Evolutionary conservation across 495 filamentous ascomycete species (phyloP), one percentile per base, ranked within the genome.

Genomic region (Tuber borchii): DNA sequence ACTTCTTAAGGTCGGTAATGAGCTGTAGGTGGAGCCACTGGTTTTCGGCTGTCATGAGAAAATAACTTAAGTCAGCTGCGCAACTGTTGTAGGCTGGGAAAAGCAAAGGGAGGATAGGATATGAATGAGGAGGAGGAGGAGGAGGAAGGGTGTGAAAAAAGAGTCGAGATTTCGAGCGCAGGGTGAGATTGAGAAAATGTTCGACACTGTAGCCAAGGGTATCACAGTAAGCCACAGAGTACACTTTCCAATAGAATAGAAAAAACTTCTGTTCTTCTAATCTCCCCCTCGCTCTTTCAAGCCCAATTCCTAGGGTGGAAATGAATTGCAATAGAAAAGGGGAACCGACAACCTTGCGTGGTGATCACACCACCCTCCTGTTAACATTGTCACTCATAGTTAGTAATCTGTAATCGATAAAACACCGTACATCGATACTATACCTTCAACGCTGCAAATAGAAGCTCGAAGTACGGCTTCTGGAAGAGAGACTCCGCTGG

Each of bases 281-380:
- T 76, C 80, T 74, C 75, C 69, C 69, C 68, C 73, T 79, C 77
- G 79, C 77, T 78, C 80, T 75, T 73, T 78, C 76, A 74, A 79
- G 76, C 75, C 73, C 75, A 76, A 65, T 77, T 73, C 37, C 51
- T 72, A 34, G 46, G 71, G 73, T 48, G 78, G 61, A 74, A 43
- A 68, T 73, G 74, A 46, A 68, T 75, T 45, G 65, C 20, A 72
- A 82, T 83, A 84, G 87, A 84, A 87, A 88, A 91, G 88, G 89
- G 90, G 89, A 89, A 94, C 92, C 88, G 91, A 97, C 93, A 97
- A 99, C 95, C 95, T 97, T 99, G 95, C 80, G 96, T 99, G 86
- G 95, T 97, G 87, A 99, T 97, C 80, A 99, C 94, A 87, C 95
- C 95, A 85, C 95, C 96, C 77, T 96, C 93, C 81, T 90, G 72